phyloP scores from a whole-genome alignment of 495 filamentous ascomycete species.

The Talaromyces ruber region DNA sequence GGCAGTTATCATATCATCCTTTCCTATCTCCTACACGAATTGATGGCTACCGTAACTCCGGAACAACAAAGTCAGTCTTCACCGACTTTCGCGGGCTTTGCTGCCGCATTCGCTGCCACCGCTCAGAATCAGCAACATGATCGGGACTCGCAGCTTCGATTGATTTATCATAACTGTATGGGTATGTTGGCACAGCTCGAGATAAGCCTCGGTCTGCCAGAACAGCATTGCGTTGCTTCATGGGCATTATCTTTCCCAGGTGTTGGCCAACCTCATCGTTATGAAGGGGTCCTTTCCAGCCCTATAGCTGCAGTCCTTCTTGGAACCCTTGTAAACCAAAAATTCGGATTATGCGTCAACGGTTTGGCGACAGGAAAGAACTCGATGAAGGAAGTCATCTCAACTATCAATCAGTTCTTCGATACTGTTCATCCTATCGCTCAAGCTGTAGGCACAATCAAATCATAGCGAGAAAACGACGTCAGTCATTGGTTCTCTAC shows the following conservation, averaged over 20 bases:
- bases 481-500: not conserved
- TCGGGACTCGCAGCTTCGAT: not conserved
- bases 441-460: not conserved
- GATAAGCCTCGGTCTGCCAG: not conserved
- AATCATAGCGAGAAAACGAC: not conserved
- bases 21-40: conserved; percentile 3
- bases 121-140: not conserved
- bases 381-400: conserved; percentile 1
- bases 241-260: not conserved
- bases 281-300: conserved; percentile 1
- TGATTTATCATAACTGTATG: conserved; percentile 4
- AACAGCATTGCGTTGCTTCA: conserved; percentile 5
- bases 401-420: conserved; percentile 1
- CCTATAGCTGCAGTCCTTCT: not conserved
- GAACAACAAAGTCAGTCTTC: not conserved
- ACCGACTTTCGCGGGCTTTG: not conserved
- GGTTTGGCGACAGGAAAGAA: conserved; percentile 4
- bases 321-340: conserved; percentile 3
- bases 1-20: conserved; percentile 6
- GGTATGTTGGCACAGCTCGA: not conserved
- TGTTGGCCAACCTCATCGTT: not conserved
- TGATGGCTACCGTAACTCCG: not conserved
- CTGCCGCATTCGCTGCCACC: not conserved
- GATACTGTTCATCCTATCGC: not conserved
- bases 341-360: conserved; percentile 2